phyloP scores from a whole-genome alignment of 257 asterid genomes.

The Henckelia pumila region DNA sequence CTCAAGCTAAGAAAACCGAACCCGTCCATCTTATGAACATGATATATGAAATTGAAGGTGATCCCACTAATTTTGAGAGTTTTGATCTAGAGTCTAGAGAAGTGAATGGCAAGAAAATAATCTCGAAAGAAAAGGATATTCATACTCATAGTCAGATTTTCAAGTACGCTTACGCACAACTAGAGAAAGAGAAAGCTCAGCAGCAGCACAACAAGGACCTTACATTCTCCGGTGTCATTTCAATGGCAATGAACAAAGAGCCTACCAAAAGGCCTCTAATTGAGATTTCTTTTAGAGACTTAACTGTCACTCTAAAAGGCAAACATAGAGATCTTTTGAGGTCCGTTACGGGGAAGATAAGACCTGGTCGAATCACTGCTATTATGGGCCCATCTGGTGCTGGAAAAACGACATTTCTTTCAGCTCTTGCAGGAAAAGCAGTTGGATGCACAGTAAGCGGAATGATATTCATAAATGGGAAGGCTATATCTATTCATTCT shows the following conservation, averaged over 20 bases:
- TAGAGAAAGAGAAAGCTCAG: conserved; percentile 58
- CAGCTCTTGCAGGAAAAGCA: conserved; percentile 62
- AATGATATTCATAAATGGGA: conserved; percentile 46
- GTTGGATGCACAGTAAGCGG: conserved; percentile 58
- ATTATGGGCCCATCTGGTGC: conserved; percentile 73
- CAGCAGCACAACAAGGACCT: conserved; percentile 51
- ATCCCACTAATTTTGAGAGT: conserved; percentile 22
- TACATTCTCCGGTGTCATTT: conserved; percentile 57
- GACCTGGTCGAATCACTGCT: conserved; percentile 57
- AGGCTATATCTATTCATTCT: conserved; percentile 43
- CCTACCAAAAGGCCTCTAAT: conserved; percentile 44
- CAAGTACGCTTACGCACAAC: conserved; percentile 56
- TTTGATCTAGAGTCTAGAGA: conserved; percentile 24
- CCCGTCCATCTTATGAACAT: conserved; percentile 26
- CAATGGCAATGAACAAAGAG: conserved; percentile 44
- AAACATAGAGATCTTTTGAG: conserved; percentile 45
- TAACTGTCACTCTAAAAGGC: conserved; percentile 53
- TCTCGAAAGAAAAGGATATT: conserved; percentile 38
- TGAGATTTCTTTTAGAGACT: conserved; percentile 50
- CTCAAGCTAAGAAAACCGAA: conserved; percentile 25
- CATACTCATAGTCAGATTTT: conserved; percentile 58
- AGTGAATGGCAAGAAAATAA: conserved; percentile 31
- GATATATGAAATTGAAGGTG: conserved; percentile 23
- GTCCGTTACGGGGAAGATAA: conserved; percentile 51
- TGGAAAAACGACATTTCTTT: conserved; percentile 63